Base-by-base conservation (phyloP, 345 rosid genomes). In the Citrus cavaleriei region DNA sequence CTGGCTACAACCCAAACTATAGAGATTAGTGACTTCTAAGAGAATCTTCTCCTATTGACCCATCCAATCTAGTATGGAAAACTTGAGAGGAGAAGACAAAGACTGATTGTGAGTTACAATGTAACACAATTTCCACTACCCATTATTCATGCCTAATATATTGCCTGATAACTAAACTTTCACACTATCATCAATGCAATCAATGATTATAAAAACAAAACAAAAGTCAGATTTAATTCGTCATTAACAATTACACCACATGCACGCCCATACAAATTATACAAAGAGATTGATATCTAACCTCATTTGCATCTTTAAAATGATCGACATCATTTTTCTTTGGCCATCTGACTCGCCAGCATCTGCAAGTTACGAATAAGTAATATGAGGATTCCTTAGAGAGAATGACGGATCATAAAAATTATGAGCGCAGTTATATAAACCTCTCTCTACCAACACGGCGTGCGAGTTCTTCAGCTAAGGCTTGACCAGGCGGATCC, bases 331-430 rank as follows among this genome's bases (percentile, higher is more conserved):
- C 87, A 27, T 79, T 85, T 84, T 91, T 95, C 89, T 86, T 93
- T 0, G 99, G 99, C 99, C 99, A 95, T 76, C 67, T 91, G 74
- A 95, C 95, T 76, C 98, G 90, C 99, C 99, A 95, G 83, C 99
- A 95, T 81, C 96, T 92, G 90, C 78, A 73, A 62, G 28, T 42
- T 46, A 74, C 51, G 24, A 64, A 69, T 55, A 72, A 28, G 60
- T 14, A 51, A 60, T 24, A n/a, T 37, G 73, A 66, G 16, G 73
- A 46, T 54, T 38, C 16, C 55, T 78, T 63, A 7, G n/a, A 14
- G 55, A 71, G 49, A 61, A 42, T 63, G 37, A 63, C 6, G 54
- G 59, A 22, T 38, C n/a, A 72, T 16, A 60, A 71, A 65, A 54
- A 49, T 46, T 21, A 73, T 60, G 42, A 59, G 32, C 19, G 69